phyloP scores from a whole-genome alignment of 352 stramenopile species.

The Globisporangium okanoganense region DNA sequence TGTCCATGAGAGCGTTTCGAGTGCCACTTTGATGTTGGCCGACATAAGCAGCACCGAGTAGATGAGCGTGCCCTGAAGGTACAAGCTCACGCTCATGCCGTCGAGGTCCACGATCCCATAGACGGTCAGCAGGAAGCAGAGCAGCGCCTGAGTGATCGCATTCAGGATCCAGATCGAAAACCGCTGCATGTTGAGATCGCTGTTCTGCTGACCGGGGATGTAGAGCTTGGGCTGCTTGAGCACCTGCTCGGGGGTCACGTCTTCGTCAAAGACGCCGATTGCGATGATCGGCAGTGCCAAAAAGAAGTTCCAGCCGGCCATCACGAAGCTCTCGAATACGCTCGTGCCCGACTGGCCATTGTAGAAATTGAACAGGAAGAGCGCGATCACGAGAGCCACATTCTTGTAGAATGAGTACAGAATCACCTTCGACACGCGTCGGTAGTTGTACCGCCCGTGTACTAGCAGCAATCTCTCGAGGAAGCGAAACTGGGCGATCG shows the following conservation, averaged over 20 bases:
- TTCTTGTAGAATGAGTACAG: conserved; percentile 88
- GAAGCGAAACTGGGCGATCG: conserved; percentile 92
- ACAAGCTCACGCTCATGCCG: conserved; percentile 35
- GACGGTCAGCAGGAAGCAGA: conserved; percentile 60
- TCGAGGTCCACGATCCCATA: conserved; percentile 34
- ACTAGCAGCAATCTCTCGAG: conserved; percentile 93
- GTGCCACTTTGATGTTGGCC: conserved; percentile 67
- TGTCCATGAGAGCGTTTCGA: conserved; percentile 78
- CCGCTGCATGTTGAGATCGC: conserved; percentile 56
- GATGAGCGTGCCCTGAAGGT: conserved; percentile 62
- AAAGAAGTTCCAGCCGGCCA: conserved; percentile 81
- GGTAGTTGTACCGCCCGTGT: conserved; percentile 97
- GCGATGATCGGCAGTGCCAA: conserved; percentile 87
- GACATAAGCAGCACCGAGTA: conserved; percentile 76
- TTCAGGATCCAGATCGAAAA: conserved; percentile 66
- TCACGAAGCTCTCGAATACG: conserved; percentile 83
- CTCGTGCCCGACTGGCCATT: conserved; percentile 81
- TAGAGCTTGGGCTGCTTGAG: conserved; percentile 60
- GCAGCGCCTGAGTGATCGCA: conserved; percentile 56
- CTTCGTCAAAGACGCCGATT: conserved; percentile 79
- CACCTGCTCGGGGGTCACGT: conserved; percentile 62
- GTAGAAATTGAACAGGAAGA: conserved; percentile 82
- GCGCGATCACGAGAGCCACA: conserved; percentile 55
- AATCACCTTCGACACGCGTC: conserved; percentile 92
- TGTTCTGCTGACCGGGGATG: conserved; percentile 52